Conservation (phyloP, 192 early-diverging fungal species). For the Coemansia sp. region DNA sequence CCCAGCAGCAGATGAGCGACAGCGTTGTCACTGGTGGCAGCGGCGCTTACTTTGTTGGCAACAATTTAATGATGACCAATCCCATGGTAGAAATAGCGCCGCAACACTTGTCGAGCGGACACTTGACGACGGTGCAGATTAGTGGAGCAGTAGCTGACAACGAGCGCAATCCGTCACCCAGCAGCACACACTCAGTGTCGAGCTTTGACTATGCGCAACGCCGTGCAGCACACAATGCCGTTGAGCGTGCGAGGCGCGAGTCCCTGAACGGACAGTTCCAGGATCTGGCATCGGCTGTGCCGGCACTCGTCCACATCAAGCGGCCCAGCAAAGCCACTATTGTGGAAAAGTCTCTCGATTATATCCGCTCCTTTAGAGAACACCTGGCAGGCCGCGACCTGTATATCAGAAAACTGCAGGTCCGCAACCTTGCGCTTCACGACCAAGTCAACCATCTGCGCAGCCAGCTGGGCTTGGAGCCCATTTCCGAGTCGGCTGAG, state of each 20-base stretch:
- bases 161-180: conserved; percentile 47
- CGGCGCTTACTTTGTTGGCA: conserved; percentile 24
- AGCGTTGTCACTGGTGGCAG: conserved; percentile 6
- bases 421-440: conserved; percentile 58
- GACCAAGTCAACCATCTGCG: conserved; percentile 65
- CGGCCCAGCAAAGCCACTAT: conserved; percentile 82
- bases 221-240: conserved; percentile 77
- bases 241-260: conserved; percentile 80
- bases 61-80: conserved; percentile 11
- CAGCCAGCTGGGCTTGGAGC: conserved; percentile 58
- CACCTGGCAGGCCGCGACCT: conserved; percentile 48
- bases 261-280: conserved; percentile 78
- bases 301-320: conserved; percentile 67
- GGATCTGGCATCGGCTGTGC: conserved; percentile 78
- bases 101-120: neutral
- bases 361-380: conserved; percentile 54
- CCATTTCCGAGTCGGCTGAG: conserved; percentile 34
- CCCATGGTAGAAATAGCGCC: conserved; percentile 16
- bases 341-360: conserved; percentile 76
- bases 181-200: conserved; percentile 18
- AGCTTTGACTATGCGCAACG: conserved; percentile 58
- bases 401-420: conserved; percentile 52
- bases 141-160: conserved; percentile 9
- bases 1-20: conserved; percentile 20
- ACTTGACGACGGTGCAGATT: neutral